Percentiles rank a stretch among this genome's conserved stretches.
Evolutionary conservation across 2,329 filamentous ascomycete species (phyloP).

Genomic region (Talaromyces verruculosus): DNA sequence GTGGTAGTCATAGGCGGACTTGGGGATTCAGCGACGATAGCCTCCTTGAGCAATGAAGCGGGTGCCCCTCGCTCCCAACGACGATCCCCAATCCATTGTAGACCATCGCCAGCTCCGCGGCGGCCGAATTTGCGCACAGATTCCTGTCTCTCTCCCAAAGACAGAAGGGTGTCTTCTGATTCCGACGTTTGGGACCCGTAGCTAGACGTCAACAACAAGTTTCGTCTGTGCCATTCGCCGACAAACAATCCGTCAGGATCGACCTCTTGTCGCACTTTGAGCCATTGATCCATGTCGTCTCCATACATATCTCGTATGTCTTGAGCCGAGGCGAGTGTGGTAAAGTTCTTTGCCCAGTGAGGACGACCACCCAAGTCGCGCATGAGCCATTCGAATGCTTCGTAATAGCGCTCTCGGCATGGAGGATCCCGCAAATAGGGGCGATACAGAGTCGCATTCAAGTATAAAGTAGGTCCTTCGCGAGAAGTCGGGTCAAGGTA

Average conservation of each 20-base stretch:
- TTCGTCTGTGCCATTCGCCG: constrained; percentile 82
- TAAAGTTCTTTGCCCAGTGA: constrained; percentile 94
- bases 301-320: constrained; percentile 68
- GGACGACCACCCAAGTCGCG: constrained; percentile 76
- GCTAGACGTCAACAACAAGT: constrained; percentile 51
- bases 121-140: constrained; percentile 30
- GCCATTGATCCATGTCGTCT: constrained; percentile 64
- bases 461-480: constrained; percentile 74
- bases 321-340: constrained; percentile 57
- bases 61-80: constrained; percentile 28
- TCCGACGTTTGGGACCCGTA: constrained; percentile 23
- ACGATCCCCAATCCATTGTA: constrained; percentile 45
- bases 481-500: constrained; percentile 70
- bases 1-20: constrained; percentile 43
- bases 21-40: constrained; percentile 23
- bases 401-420: constrained; percentile 74
- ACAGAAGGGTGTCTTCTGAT: constrained; percentile 22
- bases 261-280: constrained; percentile 65
- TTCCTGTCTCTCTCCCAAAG: constrained; percentile 48
- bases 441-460: constrained; percentile 87
- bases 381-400: constrained; percentile 91
- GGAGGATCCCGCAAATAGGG: constrained; percentile 77
- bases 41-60: background rate
- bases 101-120: constrained; percentile 39
- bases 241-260: constrained; percentile 86